Evolutionary conservation across 495 filamentous ascomycete species (phyloP), one percentile per base, ranked within the genome.

Genomic region (Aspergillus taichungensis): DNA sequence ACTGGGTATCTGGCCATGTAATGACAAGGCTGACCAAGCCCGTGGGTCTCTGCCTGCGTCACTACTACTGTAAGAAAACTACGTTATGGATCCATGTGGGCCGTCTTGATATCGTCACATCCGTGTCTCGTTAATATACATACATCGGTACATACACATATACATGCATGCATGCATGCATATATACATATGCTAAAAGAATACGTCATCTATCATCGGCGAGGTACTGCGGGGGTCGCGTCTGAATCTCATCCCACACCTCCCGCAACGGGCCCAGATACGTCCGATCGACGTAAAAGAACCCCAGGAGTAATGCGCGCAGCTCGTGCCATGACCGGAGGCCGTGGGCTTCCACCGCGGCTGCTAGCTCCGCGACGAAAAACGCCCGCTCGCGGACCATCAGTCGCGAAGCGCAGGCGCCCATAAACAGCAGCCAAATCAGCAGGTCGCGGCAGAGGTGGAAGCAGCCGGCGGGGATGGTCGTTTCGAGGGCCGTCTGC

Each of bases 361-460:
- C 40, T 8, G 58, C 60, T 9, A 73, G 45, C 46, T 68, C 63
- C 12, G 49, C 47, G 5, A 73, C 55, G 40, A 73, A 73, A 30
- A 62, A 73, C 5, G 46, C 34, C 5, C 64, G 59, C 32, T 66
- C 63, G 8, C 48, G 34, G 0, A 60, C 52, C 18, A 24, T 24
- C 40, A 65, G 39, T 12, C 42, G 39, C n/a, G 60, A 57, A 43
- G 58, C 62, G 49, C 65, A 67, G 9, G 61, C 63, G 13, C 66
- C 69, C 13, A 67, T 57, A 47, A 71, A 69, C 1, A 71, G 53
- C 13, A 68, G 37, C 69, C 69, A 73, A 34, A 70, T 57, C 10
- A 73, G 43, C 9, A 73, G 43, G 35, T 69, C 65, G 1, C 49
- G 56, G n/a, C 62, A 66, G 6, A 66, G 59, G 24, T 56, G 50